Conservation (phyloP, 2,329 filamentous ascomycete species). For the Colletotrichum siamense region DNA sequence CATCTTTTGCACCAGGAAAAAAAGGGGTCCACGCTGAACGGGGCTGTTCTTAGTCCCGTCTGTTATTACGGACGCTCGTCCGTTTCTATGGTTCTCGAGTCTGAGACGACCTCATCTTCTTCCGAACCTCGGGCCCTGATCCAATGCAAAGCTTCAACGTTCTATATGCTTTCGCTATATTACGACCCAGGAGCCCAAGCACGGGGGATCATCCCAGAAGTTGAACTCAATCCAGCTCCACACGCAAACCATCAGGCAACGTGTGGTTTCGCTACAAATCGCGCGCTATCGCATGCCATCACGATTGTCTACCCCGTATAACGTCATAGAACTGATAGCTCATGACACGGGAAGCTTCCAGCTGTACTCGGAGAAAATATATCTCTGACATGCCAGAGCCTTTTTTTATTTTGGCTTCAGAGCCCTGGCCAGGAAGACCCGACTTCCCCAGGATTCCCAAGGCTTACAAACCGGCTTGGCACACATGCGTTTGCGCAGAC, state of each 20-base stretch:
- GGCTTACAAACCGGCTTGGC: background rate
- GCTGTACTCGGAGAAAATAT: slow-evolving; percentile 2
- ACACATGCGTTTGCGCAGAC: background rate
- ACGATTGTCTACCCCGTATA: background rate
- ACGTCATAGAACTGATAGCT: slow-evolving; percentile 6
- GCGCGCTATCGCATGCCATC: background rate
- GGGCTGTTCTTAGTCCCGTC: background rate
- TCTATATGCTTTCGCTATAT: background rate
- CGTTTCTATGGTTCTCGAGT: background rate
- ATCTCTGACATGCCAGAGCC: slow-evolving; percentile 6
- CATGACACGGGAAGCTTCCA: slow-evolving; percentile 3
- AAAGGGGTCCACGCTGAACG: slow-evolving; percentile 1
- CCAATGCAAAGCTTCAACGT: slow-evolving; percentile 1
- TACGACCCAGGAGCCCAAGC: slow-evolving; percentile 1
- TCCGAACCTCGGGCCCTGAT: background rate
- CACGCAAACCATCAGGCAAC: background rate
- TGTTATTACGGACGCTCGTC: slow-evolving; percentile 12
- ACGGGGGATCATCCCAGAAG: slow-evolving; percentile 2
- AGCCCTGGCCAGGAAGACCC: background rate
- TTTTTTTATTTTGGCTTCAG: background rate
- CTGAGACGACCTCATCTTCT: slow-evolving; percentile 4
- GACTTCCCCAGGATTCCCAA: background rate
- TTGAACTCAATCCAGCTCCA: slow-evolving; percentile 2
- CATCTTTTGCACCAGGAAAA: background rate
- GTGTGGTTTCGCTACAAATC: background rate